Evolutionary conservation across 2,329 filamentous ascomycete species (phyloP).

Genomic region (Xylaria sp.): DNA sequence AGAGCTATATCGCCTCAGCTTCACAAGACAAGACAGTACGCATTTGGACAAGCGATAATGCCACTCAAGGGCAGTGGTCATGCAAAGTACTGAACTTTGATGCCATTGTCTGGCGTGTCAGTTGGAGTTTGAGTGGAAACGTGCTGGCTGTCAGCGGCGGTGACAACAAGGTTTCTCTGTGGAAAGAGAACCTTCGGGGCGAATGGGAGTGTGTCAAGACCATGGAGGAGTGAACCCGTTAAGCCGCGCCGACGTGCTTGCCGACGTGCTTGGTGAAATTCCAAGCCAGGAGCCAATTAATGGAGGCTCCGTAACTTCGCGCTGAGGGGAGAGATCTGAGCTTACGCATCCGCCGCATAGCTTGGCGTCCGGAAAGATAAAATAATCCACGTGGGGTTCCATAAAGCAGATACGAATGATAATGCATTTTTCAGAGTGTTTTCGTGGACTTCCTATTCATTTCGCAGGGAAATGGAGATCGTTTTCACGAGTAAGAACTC

Average conservation of each 20-base stretch:
- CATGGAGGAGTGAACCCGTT: constrained; percentile 75
- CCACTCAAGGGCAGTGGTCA: constrained; percentile 76
- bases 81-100: constrained; percentile 88
- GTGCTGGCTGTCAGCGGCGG: constrained; percentile 91
- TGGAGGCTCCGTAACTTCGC: background rate
- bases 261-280: no score
- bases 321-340: constrained; percentile 21
- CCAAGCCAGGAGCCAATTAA: background rate
- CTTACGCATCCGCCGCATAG: constrained; percentile 8
- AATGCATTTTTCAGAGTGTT: constrained; percentile 22
- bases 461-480: background rate
- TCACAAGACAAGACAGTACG: constrained; percentile 96
- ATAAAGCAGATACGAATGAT: constrained; percentile 21
- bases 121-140: constrained; percentile 97
- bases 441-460: background rate
- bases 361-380: constrained; percentile 20
- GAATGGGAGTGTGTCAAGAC: constrained; percentile 98
- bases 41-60: constrained; percentile 86
- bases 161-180: constrained; percentile 96
- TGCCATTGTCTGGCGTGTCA: constrained; percentile 90
- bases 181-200: constrained; percentile 97
- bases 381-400: constrained; percentile 31
- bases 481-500: background rate
- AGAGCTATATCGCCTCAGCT: constrained; percentile 94
- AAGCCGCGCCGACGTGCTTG: background rate